Evolutionary conservation across 1,284 basidiomycete genomes (phyloP), one percentile per base, ranked within the genome.

Genomic region (Naganishia cerealis): DNA sequence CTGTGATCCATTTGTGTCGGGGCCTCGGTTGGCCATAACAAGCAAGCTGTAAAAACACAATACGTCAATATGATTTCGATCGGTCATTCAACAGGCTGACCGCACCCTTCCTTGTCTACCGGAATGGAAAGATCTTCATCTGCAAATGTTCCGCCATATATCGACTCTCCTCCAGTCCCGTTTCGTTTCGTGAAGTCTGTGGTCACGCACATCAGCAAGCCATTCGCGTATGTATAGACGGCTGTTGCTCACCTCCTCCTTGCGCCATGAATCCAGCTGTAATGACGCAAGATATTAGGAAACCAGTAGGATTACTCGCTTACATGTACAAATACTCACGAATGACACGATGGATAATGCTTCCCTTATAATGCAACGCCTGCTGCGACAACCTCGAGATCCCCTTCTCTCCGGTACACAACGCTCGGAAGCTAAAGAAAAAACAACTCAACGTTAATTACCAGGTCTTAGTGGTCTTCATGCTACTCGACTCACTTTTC

Each of bases 391-490:
- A 77, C 1, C 82, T 80, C 0, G 88, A 90, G 0, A 87, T 75
- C 16, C 92, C 91, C 75, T 87, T 88, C 77, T 94, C 90, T 15
- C 92, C 93, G 0, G 92, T 94, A 78, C 90, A 93, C 68, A 96
- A 82, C 12, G 88, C 88, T 56, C 92, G 87, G 77, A 96, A 96
- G 81, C 91, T 92, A 46, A 66, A 57, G 59, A 70, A 40, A 26
- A 67, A 33, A 38, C n/a, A 53, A 33, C 39, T 3, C 29, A 62
- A 36, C 39, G 65, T 50, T 43, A 66, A 42, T 66, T 59, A 57
- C 61, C 59, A 38, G 43, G 40, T 43, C 62, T 48, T 33, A 29
- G 18, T 16, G 42, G 57, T n/a, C 54, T 10, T 36, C 5, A 38
- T 6, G 9, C 10, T 33, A 7, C 36, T 15, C 21, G 39, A 74